Conservation (phyloP, 2,329 filamentous ascomycete species). For the Fusarium nanum region DNA sequence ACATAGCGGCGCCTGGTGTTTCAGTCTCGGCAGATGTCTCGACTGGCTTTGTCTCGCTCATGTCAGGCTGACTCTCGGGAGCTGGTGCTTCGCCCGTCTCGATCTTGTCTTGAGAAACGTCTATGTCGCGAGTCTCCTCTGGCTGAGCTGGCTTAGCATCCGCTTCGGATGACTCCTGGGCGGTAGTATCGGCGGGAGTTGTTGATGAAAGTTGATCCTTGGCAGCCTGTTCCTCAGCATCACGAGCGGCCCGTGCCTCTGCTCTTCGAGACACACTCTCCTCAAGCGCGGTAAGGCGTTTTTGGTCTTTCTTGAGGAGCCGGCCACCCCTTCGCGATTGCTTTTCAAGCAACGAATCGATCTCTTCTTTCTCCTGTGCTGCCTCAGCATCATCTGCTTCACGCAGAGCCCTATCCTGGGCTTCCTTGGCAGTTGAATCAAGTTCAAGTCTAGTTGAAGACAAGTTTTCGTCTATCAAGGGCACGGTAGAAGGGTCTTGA, state of each 20-base stretch:
- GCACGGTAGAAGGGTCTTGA: background rate
- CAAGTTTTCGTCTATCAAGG: slow-evolving; percentile 24
- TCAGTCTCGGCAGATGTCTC: slow-evolving; percentile 1
- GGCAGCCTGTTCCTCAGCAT: slow-evolving; percentile 35
- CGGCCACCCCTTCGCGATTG: slow-evolving; percentile 45
- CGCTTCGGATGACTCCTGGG: background rate
- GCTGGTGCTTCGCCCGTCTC: background rate
- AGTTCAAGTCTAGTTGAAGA: slow-evolving; percentile 47
- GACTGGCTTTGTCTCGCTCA: background rate
- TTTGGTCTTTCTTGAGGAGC: slow-evolving; percentile 40
- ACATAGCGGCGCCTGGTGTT: background rate
- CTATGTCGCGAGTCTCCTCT: background rate
- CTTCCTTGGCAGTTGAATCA: slow-evolving; percentile 25
- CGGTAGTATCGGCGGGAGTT: background rate
- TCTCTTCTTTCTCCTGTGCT: slow-evolving; percentile 48
- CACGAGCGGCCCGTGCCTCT: slow-evolving; percentile 46
- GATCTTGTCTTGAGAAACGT: background rate
- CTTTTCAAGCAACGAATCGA: slow-evolving; percentile 56
- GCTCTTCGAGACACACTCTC: slow-evolving; percentile 39
- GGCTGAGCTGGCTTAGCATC: background rate
- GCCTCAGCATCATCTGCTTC: slow-evolving; percentile 41
- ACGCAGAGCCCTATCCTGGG: slow-evolving; percentile 34
- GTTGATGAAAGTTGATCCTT: slow-evolving; percentile 22
- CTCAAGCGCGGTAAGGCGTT: slow-evolving; percentile 34
- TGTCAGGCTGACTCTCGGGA: background rate